A percentile compares a stretch with the other conserved stretches of the same genome.
These are phyloP conservation scores for Parsonsia alboflavescens DNA, from an alignment of 257 asterid genomes.

Conservation along the genomic window DNA sequence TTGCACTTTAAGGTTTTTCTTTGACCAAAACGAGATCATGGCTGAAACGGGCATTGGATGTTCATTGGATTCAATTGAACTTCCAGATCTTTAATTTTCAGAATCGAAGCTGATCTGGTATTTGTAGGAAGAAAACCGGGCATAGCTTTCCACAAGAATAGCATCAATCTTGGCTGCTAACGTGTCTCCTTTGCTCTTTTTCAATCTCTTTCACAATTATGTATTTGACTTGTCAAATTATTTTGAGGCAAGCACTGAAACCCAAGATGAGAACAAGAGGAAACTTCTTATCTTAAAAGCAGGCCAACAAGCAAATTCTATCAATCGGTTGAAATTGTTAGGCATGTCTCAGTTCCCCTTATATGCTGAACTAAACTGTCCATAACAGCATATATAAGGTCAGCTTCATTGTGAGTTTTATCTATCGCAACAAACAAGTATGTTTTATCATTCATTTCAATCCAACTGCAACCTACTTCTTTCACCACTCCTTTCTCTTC, in stretches of 20 bases:
- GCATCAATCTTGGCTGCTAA: too few species aligned
- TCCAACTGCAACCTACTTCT: conserved; percentile 48
- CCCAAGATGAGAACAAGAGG: not conserved
- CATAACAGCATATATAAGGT: conserved; percentile 20
- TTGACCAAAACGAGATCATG: too few species aligned
- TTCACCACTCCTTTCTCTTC: conserved; percentile 28
- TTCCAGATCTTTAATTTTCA: not conserved
- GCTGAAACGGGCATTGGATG: too few species aligned
- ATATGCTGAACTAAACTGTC: conserved; percentile 33
- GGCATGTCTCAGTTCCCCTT: conserved; percentile 11
- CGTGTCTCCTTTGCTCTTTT: too few species aligned
- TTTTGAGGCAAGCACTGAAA: not conserved
- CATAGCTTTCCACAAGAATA: too few species aligned
- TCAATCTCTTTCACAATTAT: too few species aligned
- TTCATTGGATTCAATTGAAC: not conserved
- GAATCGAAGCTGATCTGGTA: not conserved
- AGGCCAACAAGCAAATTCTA: not conserved
- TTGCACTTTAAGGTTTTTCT: too few species aligned
- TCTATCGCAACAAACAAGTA: conserved; percentile 32
- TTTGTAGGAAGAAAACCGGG: not conserved
- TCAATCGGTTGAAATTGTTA: conserved; percentile 1
- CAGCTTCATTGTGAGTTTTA: conserved; percentile 22
- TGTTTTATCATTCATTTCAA: conserved; percentile 32
- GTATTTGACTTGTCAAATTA: too few species aligned
- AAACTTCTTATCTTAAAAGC: not conserved